Conservation (phyloP, 345 rosid genomes). For the Eucalyptus tenuipes region DNA sequence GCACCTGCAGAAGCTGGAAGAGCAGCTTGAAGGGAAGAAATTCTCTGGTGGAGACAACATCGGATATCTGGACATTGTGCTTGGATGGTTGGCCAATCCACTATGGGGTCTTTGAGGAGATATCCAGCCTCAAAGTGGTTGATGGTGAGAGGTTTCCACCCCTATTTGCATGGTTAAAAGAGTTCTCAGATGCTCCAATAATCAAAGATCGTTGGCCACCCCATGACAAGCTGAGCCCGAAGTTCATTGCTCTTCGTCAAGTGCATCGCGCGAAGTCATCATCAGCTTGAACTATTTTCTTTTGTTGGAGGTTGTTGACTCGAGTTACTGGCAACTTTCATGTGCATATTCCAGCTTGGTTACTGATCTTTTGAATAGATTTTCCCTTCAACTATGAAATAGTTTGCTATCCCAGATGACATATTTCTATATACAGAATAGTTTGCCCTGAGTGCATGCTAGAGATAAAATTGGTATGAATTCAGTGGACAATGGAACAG, state of each 20-base stretch:
- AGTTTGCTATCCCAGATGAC: neutral
- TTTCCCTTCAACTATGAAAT: neutral
- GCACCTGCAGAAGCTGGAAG: neutral
- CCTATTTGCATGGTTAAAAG: neutral
- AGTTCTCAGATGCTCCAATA: neutral
- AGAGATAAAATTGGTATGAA: neutral
- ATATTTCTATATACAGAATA: neutral
- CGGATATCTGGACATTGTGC: neutral
- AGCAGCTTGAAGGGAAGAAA: neutral
- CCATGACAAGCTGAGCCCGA: neutral
- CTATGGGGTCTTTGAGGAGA: neutral
- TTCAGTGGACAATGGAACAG: neutral
- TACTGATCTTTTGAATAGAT: neutral
- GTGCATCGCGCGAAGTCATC: neutral
- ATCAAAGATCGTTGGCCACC: neutral
- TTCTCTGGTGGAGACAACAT: slow-evolving; percentile 1
- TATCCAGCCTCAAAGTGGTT: neutral
- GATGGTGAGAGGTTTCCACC: neutral
- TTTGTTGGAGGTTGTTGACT: neutral
- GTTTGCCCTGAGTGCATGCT: neutral
- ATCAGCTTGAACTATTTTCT: neutral
- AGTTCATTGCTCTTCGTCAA: neutral
- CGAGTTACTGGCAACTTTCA: neutral
- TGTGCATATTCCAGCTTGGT: neutral
- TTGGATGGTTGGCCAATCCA: neutral